These are phyloP conservation scores for Thymus quinquecostatus DNA, from an alignment of 257 asterid species.

Conservation along the genomic window DNA sequence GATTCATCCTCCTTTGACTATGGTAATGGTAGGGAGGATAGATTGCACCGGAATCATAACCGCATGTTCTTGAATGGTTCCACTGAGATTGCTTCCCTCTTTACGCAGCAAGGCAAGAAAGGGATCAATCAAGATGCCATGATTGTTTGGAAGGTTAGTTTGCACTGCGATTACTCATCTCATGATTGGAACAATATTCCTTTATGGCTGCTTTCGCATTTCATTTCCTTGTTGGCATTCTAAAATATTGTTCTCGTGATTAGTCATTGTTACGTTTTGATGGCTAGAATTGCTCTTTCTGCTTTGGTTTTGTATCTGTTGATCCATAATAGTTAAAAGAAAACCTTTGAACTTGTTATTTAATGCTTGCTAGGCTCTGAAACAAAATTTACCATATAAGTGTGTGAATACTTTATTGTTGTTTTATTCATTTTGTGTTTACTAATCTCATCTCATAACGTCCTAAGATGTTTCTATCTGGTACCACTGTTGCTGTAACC, in stretches of 20 bases:
- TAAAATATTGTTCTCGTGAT: background rate
- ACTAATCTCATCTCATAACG: background rate
- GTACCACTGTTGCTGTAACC: background rate
- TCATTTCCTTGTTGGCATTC: background rate
- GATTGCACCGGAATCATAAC: constrained; percentile 64
- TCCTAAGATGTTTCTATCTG: background rate
- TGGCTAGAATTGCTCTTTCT: background rate
- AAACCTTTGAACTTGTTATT: background rate
- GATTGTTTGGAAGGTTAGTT: constrained; percentile 94
- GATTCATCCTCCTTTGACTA: constrained; percentile 61
- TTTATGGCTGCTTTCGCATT: background rate
- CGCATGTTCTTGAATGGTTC: constrained; percentile 84
- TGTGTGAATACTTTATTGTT: background rate
- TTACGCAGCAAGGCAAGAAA: constrained; percentile 80
- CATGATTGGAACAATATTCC: background rate
- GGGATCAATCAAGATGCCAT: constrained; percentile 93
- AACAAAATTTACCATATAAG: background rate
- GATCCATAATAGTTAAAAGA: constrained; percentile 2
- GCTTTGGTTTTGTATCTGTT: constrained; percentile 3
- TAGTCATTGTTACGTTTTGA: background rate
- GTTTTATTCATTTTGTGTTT: constrained; percentile 3
- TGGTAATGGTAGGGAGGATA: constrained; percentile 61
- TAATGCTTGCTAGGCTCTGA: too few species aligned
- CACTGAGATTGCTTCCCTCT: constrained; percentile 69
- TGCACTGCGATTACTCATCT: constrained; percentile 18